Base-by-base conservation (phyloP, 2,329 filamentous ascomycete species). In the Coniella vitis region DNA sequence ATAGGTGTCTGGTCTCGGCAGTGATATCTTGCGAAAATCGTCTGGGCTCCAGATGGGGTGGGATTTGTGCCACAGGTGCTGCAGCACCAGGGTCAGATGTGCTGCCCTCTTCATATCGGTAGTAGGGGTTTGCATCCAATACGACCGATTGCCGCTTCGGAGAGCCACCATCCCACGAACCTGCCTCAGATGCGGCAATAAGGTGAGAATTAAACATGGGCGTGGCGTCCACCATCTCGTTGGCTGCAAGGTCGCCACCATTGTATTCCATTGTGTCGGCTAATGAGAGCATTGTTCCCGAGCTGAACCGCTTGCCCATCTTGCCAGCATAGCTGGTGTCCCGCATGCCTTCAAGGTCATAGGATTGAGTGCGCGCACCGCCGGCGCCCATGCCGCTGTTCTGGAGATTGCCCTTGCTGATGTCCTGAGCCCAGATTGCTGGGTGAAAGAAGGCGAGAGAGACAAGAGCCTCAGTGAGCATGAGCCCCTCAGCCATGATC, bases 361-460 rank as follows among this genome's bases (percentile, higher is more conserved):
- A 8, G 13, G 31, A 21, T 21, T 21, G 16, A 14, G 12, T 31
- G 8, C 25, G 13, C 29, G 12, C 29, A 20, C 16, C 44, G 22
- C 43, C 32, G 9, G 14, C 20, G 21, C 25, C 21, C 16, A 22
- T 13, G 21, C 9, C 12, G 20, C 34, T 35, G 37, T 12, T 12
- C 19, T 29, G 31, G 14, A 21, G 5, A 22, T 7, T 8, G 9
- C 10, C 9, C 34, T 29, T 29, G 25, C 10, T 5, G 34, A 43
- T 48, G 32, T 51, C 52, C 21, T 47, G 19, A 7, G 57, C 25
- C 39, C 57, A 59, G 13, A 58, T 8, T 4, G 59, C 57, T 0
- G 63, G 63, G 45, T 65, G 63, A 25, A 60, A 60, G 4, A 54
- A 55, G 12, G 58, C 56, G 12, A 65, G 48, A 9, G 57, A 57